phyloP scores from a whole-genome alignment of 169 alveolate genomes.

The Eimeria maxima region DNA sequence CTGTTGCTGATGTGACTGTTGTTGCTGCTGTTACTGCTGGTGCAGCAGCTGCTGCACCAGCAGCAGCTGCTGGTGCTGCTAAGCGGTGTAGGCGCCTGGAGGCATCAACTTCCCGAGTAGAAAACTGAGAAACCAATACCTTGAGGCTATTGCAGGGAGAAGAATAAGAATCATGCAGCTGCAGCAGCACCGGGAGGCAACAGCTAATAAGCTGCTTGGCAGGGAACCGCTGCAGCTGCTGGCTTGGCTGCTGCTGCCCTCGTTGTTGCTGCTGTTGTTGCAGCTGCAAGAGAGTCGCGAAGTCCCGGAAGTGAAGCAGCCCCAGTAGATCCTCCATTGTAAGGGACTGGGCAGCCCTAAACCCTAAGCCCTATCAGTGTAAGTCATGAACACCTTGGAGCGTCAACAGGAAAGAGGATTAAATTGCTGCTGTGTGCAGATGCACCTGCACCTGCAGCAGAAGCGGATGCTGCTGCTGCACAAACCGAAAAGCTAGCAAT shows the following conservation, averaged over 20 bases:
- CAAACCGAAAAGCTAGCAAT: neutral
- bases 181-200: constrained; percentile 50
- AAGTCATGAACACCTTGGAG: neutral
- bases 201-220: neutral
- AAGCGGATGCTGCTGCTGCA: neutral
- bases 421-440: neutral
- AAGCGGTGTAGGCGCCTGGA: constrained; percentile 13
- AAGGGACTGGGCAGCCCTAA: neutral
- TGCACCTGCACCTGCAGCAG: neutral
- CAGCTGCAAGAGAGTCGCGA: neutral
- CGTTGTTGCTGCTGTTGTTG: neutral
- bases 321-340: constrained; percentile 38
- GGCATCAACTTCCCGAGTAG: neutral
- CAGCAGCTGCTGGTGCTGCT: constrained; percentile 38
- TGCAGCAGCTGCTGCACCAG: neutral
- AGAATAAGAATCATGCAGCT: constrained; percentile 21
- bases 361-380: neutral
- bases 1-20: neutral
- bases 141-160: neutral
- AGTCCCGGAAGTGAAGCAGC: constrained; percentile 41
- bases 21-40: neutral
- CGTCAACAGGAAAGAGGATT: neutral
- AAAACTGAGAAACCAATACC: neutral
- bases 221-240: constrained; percentile 6
- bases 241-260: neutral